Evolutionary conservation across 352 stramenopile genomes (phyloP).

Genomic region (Pythium rishiriense): DNA sequence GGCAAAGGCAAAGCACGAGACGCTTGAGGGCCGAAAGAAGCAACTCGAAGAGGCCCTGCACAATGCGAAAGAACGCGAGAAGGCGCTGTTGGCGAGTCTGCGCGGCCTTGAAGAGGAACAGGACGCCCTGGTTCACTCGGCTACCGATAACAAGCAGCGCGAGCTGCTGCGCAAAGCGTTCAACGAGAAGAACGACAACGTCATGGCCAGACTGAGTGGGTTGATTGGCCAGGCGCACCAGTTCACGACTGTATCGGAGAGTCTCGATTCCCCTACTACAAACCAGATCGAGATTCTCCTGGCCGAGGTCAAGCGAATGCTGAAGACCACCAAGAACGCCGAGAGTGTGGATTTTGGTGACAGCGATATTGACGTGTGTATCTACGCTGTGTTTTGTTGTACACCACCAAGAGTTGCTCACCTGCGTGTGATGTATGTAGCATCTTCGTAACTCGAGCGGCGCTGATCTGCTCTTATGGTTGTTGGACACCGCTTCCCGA

Average conservation of each 20-base stretch:
- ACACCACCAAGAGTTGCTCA: not conserved
- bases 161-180: constrained; percentile 34
- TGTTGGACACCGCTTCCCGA: constrained; percentile 23
- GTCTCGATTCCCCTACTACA: not conserved
- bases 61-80: constrained; percentile 28
- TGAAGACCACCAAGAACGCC: constrained; percentile 27
- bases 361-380: constrained; percentile 35
- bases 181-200: constrained; percentile 24
- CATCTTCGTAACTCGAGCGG: constrained; percentile 41
- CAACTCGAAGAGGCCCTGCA: constrained; percentile 31
- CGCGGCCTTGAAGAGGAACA: constrained; percentile 34
- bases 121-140: not conserved
- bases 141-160: constrained; percentile 31
- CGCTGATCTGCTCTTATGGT: constrained; percentile 22
- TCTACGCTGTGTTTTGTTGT: not conserved
- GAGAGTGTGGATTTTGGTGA: constrained; percentile 46
- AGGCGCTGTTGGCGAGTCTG: constrained; percentile 29
- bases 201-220: not conserved
- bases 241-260: not conserved
- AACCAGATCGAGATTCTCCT: constrained; percentile 41
- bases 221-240: constrained; percentile 14
- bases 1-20: constrained; percentile 24
- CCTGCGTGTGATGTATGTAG: constrained; percentile 12
- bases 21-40: constrained; percentile 25
- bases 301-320: constrained; percentile 37